These are phyloP conservation scores for Pezicula radicicola DNA, from an alignment of 2,329 filamentous ascomycete genomes.

Conservation along the genomic window DNA sequence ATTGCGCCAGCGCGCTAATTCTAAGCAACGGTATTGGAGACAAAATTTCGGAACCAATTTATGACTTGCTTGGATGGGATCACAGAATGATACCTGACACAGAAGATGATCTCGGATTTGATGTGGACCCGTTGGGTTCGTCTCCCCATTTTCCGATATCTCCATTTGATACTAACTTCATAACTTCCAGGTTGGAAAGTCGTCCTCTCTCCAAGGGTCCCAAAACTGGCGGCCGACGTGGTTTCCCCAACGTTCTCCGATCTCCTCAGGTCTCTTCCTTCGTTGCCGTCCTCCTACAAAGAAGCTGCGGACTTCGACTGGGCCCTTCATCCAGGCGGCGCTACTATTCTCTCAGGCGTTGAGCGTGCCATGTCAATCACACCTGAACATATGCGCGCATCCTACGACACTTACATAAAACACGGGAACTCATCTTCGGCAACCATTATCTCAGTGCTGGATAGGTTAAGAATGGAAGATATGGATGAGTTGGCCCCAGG, in stretches of 20 bases:
- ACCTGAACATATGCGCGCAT: constrained; percentile 65
- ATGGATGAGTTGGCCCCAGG: constrained; percentile 55
- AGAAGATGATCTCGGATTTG: constrained; percentile 61
- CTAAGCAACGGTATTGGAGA: constrained; percentile 60
- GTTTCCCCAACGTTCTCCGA: constrained; percentile 53
- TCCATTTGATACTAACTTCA: neutral
- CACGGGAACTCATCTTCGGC: constrained; percentile 69
- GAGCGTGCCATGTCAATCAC: constrained; percentile 55
- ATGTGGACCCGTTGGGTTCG: constrained; percentile 58
- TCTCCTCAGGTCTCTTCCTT: constrained; percentile 45
- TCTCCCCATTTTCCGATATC: constrained; percentile 3
- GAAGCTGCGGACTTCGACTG: constrained; percentile 62
- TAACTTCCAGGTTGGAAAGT: constrained; percentile 60
- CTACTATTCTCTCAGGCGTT: constrained; percentile 62
- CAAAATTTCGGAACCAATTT: constrained; percentile 35
- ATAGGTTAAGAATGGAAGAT: constrained; percentile 55
- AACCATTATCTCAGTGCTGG: constrained; percentile 66
- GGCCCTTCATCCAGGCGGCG: constrained; percentile 70
- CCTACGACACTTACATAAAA: constrained; percentile 65
- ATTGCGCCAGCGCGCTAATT: constrained; percentile 65
- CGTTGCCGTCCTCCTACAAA: constrained; percentile 42
- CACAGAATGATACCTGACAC: constrained; percentile 60
- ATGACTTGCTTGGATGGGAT: constrained; percentile 64
- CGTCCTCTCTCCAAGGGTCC: constrained; percentile 58
- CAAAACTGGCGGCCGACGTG: constrained; percentile 48